These are phyloP conservation scores for Nitzschia inconspicua DNA, from an alignment of 108 stramenopile genomes.

Conservation along the genomic window DNA sequence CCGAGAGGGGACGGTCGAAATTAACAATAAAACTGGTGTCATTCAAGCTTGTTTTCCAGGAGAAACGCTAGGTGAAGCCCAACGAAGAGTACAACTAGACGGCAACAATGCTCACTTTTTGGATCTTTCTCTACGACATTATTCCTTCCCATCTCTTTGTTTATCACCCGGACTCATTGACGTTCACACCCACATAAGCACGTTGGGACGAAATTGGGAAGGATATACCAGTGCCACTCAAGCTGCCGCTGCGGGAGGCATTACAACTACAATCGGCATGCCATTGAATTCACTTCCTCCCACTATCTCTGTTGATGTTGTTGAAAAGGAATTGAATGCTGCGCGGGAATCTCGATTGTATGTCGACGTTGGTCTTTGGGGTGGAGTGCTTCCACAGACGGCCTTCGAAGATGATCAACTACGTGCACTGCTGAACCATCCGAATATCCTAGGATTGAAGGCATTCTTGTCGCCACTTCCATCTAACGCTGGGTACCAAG, in stretches of 20 bases:
- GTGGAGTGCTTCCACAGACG: slow-evolving; percentile 24
- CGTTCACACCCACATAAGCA: slow-evolving; percentile 27
- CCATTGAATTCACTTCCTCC: slow-evolving; percentile 30
- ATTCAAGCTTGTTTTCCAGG: slow-evolving; percentile 8
- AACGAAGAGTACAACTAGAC: background rate
- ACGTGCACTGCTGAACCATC: slow-evolving; percentile 3
- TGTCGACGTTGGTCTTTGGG: slow-evolving; percentile 35
- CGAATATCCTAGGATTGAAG: slow-evolving; percentile 27
- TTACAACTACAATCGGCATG: slow-evolving; percentile 34
- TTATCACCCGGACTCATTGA: slow-evolving; percentile 24
- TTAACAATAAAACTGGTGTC: background rate
- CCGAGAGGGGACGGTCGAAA: background rate
- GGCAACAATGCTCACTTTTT: background rate
- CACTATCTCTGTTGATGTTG: slow-evolving; percentile 18
- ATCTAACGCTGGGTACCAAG: slow-evolving; percentile 25
- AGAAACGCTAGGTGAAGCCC: background rate
- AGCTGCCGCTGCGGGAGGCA: slow-evolving; percentile 29
- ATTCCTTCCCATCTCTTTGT: background rate
- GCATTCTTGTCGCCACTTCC: slow-evolving; percentile 35
- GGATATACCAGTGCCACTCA: slow-evolving; percentile 30
- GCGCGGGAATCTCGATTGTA: slow-evolving; percentile 2
- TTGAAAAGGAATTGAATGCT: slow-evolving; percentile 11
- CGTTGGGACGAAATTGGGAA: slow-evolving; percentile 29
- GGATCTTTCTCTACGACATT: background rate
- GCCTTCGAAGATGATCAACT: background rate